Evolutionary conservation across 1,284 basidiomycete species (phyloP).

Genomic region (Agroathelia rolfsii): DNA sequence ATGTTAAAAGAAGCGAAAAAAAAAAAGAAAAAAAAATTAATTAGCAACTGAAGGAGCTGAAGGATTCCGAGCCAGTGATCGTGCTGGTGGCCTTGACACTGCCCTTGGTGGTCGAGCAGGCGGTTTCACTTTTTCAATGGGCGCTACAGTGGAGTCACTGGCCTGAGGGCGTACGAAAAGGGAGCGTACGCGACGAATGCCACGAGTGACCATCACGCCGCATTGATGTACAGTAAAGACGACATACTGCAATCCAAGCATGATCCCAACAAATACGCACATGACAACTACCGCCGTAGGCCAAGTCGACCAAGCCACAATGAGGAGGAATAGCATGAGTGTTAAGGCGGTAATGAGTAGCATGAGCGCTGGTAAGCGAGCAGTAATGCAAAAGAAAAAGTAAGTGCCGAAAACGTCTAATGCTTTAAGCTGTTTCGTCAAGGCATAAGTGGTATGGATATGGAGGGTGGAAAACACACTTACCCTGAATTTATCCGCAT

Average conservation of each 20-base stretch:
- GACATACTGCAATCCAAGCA: conserved; percentile 55
- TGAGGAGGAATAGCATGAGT: conserved; percentile 46
- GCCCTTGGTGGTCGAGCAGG: too few species aligned
- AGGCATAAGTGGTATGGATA: not conserved
- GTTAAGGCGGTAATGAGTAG: conserved; percentile 42
- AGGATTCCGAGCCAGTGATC: too few species aligned
- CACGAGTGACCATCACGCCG: too few species aligned
- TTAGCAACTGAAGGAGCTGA: too few species aligned
- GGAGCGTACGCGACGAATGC: too few species aligned
- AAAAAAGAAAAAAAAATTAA: too few species aligned
- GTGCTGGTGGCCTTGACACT: too few species aligned
- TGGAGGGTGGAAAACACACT: conserved; percentile 10
- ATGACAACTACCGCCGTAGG: conserved; percentile 47
- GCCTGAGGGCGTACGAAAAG: too few species aligned
- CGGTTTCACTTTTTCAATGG: too few species aligned
- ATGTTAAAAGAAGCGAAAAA: too few species aligned
- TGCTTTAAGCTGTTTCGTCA: conserved; percentile 32
- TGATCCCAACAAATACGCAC: conserved; percentile 42
- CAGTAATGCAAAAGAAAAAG: conserved; percentile 55
- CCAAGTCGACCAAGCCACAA: conserved; percentile 54
- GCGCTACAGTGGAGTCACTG: too few species aligned
- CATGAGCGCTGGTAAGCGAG: conserved; percentile 49
- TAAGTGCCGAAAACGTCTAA: conserved; percentile 48
- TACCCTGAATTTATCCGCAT: conserved; percentile 42
- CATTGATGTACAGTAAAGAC: conserved; percentile 46